phyloP scores from a whole-genome alignment of 768 basidiomycete species.

The Cystobasidium tubakii region DNA sequence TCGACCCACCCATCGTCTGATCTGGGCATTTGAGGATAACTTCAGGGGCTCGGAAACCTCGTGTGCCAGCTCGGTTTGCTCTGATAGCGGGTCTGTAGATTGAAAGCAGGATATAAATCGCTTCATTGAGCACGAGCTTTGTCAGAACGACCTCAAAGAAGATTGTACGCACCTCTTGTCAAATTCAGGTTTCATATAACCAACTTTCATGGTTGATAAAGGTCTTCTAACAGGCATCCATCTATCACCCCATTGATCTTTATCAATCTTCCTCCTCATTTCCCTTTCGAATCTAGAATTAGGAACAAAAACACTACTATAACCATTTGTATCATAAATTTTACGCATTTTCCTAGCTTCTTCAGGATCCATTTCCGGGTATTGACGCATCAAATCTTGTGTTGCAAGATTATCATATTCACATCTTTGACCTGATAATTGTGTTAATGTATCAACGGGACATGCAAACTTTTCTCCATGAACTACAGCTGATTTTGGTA shows the following conservation, averaged over 20 bases:
- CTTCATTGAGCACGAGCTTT: too few relatives aligned
- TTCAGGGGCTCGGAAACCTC: slow-evolving; percentile 95
- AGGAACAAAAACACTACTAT: background rate
- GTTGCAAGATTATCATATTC: background rate
- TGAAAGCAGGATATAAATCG: too few relatives aligned
- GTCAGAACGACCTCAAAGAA: too few relatives aligned
- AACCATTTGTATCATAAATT: background rate
- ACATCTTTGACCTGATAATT: background rate
- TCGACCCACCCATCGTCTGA: slow-evolving; percentile 73
- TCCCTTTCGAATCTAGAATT: slow-evolving; percentile 8
- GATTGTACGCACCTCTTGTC: slow-evolving; percentile 56
- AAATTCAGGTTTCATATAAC: slow-evolving; percentile 54
- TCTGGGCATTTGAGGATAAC: slow-evolving; percentile 88
- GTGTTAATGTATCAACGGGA: background rate
- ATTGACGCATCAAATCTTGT: background rate
- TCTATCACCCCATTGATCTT: slow-evolving; percentile 38
- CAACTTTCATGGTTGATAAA: slow-evolving; percentile 61
- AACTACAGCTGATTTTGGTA: background rate
- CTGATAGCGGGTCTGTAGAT: slow-evolving; percentile 69
- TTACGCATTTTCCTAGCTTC: background rate
- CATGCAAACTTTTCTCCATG: background rate
- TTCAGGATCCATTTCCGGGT: background rate
- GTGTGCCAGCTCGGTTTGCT: slow-evolving; percentile 91
- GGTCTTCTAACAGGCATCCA: slow-evolving; percentile 43
- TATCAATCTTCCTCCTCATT: background rate